A percentile compares a stretch with the other conserved stretches of the same genome.
phyloP scores from a whole-genome alignment of 2,329 filamentous ascomycete genomes.

The Ceratocystis harringtonii region DNA sequence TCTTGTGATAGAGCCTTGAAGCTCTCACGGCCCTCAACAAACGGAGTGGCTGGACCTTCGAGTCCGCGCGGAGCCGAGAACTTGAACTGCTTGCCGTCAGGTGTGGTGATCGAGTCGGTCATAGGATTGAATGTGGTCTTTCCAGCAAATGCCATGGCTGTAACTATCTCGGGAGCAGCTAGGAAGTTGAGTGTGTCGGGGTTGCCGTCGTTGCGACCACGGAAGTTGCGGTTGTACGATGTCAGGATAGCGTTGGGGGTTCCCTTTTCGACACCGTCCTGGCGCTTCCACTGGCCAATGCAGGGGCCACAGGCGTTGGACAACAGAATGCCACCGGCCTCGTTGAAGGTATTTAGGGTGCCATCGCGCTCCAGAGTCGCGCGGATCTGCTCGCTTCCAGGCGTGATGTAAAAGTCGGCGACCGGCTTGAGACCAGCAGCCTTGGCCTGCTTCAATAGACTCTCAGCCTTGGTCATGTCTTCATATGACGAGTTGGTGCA shows the following conservation, averaged over 20 bases:
- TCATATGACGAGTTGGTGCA: slow-evolving; percentile 99
- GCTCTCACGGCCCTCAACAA: slow-evolving; percentile 59
- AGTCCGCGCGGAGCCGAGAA: slow-evolving; percentile 67
- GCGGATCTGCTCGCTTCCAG: slow-evolving; percentile 90
- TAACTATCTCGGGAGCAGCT: slow-evolving; percentile 90
- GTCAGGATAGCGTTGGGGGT: slow-evolving; percentile 88
- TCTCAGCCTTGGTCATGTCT: slow-evolving; percentile 92
- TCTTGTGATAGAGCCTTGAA: slow-evolving; percentile 59
- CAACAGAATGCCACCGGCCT: slow-evolving; percentile 74
- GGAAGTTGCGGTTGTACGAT: slow-evolving; percentile 98
- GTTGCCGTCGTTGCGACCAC: slow-evolving; percentile 92
- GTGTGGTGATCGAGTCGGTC: slow-evolving; percentile 67
- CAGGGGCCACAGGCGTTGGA: slow-evolving; percentile 92
- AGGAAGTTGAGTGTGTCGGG: slow-evolving; percentile 97
- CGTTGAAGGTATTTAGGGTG: slow-evolving; percentile 70
- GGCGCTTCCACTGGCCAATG: slow-evolving; percentile 90
- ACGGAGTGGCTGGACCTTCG: slow-evolving; percentile 47
- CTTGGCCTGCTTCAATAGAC: slow-evolving; percentile 79
- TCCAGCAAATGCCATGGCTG: slow-evolving; percentile 86
- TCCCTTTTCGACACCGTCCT: slow-evolving; percentile 70
- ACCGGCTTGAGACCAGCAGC: slow-evolving; percentile 81
- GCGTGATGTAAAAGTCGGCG: slow-evolving; percentile 88
- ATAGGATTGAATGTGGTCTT: slow-evolving; percentile 91
- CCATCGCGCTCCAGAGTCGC: slow-evolving; percentile 83
- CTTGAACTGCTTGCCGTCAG: slow-evolving; percentile 66